Base-by-base conservation (phyloP, 2,329 filamentous ascomycete species). In the Trichoderma aggressivum region DNA sequence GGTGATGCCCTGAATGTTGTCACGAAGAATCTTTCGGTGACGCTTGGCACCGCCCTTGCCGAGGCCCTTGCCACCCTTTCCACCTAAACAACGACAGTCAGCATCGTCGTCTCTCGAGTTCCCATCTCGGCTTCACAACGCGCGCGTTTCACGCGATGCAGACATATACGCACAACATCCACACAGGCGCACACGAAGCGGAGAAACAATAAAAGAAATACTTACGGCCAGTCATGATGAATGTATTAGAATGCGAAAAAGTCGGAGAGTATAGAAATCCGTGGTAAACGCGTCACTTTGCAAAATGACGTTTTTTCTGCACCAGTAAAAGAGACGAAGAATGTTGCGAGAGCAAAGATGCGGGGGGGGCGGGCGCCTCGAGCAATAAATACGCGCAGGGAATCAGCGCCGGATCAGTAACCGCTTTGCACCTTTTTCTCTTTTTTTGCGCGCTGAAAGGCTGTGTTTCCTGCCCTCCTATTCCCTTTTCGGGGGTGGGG, bases 1-100 rank as follows among this genome's bases (percentile, higher is more conserved):
- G 82, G 94, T 98, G 82, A 98, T 98, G 87, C 94, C 94, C 88
- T 98, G 94, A 82, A 98, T 98, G 92, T 97, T 98, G 92, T 97
- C 94, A 86, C 94, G 94, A 85, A 98, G 90, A 88, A 98, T 98
- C 93, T 98, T 98, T 82, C 95, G 91, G 87, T 98, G 94, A 86
- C 94, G 94, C 92, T 98, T 98, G 86, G 95, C 95, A 84, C 94
- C 94, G 77, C 94, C 94, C 91, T 97, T 97, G 84, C 94, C 94
- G 85, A 97, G 94, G 84, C 94, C 94, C 91, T 97, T 97, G 84
- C 94, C 94, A 85, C 94, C 94, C 87, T 97, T 97, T 84, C 94
- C 94, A 84, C 93, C 93, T 96, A 76, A 74, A 74, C 74, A 72
- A 77, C 56, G 12, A 61, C 18, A 76, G 85, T 90, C 79, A 89